Evolutionary conservation across 225 moss, liverwort and hornwort species (phyloP).

Genomic region (Marchantia polymorpha): DNA sequence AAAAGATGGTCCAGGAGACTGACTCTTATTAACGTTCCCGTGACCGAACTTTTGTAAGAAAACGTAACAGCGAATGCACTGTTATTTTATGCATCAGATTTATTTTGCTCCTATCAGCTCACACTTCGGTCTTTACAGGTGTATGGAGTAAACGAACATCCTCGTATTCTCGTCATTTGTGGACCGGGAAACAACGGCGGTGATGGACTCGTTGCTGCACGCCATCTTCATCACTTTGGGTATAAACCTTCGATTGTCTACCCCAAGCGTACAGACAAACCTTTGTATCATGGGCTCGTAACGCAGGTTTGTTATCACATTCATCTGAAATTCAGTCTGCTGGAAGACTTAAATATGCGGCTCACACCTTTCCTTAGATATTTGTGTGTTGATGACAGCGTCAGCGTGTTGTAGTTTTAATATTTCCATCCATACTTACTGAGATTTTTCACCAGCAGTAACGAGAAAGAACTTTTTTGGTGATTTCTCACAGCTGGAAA

Average conservation of each 20-base stretch:
- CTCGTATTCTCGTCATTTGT: slow-evolving; percentile 78
- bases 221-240: slow-evolving; percentile 93
- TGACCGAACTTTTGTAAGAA: no score
- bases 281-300: slow-evolving; percentile 76
- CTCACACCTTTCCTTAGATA: no score
- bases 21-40: no score
- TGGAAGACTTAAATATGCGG: background rate
- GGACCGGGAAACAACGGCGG: slow-evolving; percentile 99
- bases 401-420: background rate
- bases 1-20: no score
- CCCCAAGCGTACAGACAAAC: slow-evolving; percentile 80
- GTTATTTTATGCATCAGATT: no score
- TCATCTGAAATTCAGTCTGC: background rate
- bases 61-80: no score
- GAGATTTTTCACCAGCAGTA: background rate
- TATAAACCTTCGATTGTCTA: slow-evolving; percentile 70
- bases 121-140: slow-evolving; percentile 45
- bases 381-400: no score
- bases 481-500: slow-evolving; percentile 53
- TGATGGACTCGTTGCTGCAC: slow-evolving; percentile 95
- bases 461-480: background rate
- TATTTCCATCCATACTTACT: background rate
- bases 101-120: slow-evolving; percentile 3
- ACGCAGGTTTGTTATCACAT: slow-evolving; percentile 58
- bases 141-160: slow-evolving; percentile 51